A percentile compares a stretch with the other conserved stretches of the same genome.
phyloP scores from a whole-genome alignment of 495 filamentous ascomycete species.

The Trichoderma gamsii region DNA sequence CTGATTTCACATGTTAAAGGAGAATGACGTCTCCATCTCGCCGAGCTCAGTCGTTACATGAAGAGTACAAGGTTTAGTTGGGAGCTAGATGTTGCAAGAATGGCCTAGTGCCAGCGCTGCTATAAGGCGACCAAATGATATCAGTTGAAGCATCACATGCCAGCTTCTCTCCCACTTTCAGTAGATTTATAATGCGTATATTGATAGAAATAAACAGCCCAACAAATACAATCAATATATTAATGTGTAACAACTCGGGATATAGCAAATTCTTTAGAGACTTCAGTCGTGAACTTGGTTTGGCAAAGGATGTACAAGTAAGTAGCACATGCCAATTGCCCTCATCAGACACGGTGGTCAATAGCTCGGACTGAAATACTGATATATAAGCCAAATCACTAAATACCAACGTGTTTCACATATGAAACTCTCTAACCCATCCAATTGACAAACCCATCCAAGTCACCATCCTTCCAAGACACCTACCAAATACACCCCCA shows the following conservation, averaged over 20 bases:
- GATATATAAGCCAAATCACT: no score
- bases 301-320: no score
- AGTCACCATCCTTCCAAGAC: background rate
- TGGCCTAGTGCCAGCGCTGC: background rate
- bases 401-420: no score
- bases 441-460: background rate
- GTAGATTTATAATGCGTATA: background rate
- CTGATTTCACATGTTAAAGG: constrained; percentile 4
- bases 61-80: background rate
- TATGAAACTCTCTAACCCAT: no score
- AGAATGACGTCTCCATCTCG: background rate
- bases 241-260: no score
- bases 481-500: background rate
- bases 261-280: no score
- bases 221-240: no score
- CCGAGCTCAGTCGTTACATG: background rate
- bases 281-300: no score
- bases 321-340: no score
- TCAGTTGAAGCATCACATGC: background rate
- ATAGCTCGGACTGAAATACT: no score
- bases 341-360: no score
- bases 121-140: background rate
- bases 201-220: no score
- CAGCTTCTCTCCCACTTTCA: background rate
- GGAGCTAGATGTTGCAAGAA: background rate